Evolutionary conservation across 2,329 filamentous ascomycete species (phyloP).

Genomic region (Penicillium brevicompactum): DNA sequence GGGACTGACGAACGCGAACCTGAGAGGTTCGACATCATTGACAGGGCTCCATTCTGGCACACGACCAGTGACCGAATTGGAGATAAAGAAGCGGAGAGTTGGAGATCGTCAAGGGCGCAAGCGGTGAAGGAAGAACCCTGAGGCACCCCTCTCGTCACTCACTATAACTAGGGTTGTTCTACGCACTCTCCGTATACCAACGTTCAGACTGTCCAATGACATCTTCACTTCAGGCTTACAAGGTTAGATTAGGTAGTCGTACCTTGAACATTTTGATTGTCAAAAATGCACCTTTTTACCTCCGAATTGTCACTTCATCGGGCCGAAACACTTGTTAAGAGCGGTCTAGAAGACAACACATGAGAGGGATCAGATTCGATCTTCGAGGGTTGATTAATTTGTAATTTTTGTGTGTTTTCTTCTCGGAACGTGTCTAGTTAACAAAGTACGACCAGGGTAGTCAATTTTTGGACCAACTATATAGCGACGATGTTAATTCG

Average conservation of each 20-base stretch:
- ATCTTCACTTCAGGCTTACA: background rate
- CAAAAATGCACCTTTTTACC: background rate
- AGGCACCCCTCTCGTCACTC: background rate
- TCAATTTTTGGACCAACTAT: background rate
- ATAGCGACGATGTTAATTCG: background rate
- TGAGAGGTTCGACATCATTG: slow-evolving; percentile 31
- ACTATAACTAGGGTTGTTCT: too few relatives aligned
- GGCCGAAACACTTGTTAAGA: slow-evolving; percentile 10
- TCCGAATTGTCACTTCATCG: background rate
- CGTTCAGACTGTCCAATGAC: background rate
- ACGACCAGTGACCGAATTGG: slow-evolving; percentile 29
- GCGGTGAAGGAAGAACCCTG: slow-evolving; percentile 8
- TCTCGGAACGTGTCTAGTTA: slow-evolving; percentile 2
- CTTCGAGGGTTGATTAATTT: background rate
- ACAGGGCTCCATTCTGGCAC: slow-evolving; percentile 27
- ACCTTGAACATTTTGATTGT: background rate
- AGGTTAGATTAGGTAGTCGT: background rate
- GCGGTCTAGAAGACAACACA: slow-evolving; percentile 16
- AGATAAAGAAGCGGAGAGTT: slow-evolving; percentile 5
- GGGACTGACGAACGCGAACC: slow-evolving; percentile 34
- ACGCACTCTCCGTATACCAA: background rate
- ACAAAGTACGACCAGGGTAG: background rate
- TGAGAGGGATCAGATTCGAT: slow-evolving; percentile 9
- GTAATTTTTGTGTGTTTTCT: background rate
- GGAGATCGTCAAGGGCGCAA: slow-evolving; percentile 5